A percentile compares a stretch with the other conserved stretches of the same genome.
Conservation (phyloP, 805 yeast species). For the Zygotorulaspora florentina region DNA sequence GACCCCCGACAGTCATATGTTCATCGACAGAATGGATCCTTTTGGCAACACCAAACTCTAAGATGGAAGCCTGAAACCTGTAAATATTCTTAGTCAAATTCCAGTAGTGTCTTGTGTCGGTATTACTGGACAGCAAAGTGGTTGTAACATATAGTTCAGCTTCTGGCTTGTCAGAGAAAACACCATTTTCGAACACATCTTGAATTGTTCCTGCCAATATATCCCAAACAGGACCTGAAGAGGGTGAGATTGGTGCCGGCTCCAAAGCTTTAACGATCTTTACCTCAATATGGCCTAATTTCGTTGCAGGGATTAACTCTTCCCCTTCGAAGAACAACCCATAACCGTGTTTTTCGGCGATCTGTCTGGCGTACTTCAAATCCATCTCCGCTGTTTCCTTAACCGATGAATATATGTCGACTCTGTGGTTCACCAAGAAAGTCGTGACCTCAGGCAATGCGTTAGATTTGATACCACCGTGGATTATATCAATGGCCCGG, state of each 20-base stretch:
- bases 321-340: constrained; percentile 39
- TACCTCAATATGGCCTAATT: constrained; percentile 32
- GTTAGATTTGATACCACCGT: constrained; percentile 72
- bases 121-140: constrained; percentile 52
- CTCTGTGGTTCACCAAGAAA: constrained; percentile 58
- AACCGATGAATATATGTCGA: constrained; percentile 52
- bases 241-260: constrained; percentile 41
- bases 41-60: constrained; percentile 16
- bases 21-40: constrained; percentile 65
- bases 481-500: constrained; percentile 62
- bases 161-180: constrained; percentile 26
- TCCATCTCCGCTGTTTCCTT: constrained; percentile 41
- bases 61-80: constrained; percentile 39
- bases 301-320: constrained; percentile 24
- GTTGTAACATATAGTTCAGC: constrained; percentile 42
- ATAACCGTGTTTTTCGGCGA: constrained; percentile 47
- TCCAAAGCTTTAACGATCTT: constrained; percentile 25
- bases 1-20: constrained; percentile 49
- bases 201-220: constrained; percentile 50
- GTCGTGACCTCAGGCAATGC: constrained; percentile 66
- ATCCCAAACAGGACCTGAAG: constrained; percentile 37
- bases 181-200: constrained; percentile 50
- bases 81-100: constrained; percentile 49
- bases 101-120: constrained; percentile 62
- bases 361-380: constrained; percentile 32